Evolutionary conservation across 2,329 filamentous ascomycete genomes (phyloP).

Genomic region (Mycosphaerella sp.): DNA sequence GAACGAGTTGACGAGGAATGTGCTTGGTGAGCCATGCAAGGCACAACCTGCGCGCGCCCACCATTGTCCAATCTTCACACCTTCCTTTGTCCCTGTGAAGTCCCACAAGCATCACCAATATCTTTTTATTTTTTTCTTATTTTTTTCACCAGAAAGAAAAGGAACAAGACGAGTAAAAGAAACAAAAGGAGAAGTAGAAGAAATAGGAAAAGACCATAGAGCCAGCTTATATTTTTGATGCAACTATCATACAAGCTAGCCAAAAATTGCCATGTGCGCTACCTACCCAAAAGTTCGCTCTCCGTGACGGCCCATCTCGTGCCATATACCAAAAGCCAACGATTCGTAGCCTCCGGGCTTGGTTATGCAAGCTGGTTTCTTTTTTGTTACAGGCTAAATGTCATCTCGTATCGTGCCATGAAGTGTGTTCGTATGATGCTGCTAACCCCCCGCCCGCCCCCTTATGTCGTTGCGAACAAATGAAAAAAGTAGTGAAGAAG

Average conservation of each 20-base stretch:
- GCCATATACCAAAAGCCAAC: conserved; percentile 3
- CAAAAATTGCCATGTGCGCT: conserved; percentile 1
- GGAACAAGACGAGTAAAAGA: not conserved
- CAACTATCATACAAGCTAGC: conserved; percentile 14
- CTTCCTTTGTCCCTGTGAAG: not conserved
- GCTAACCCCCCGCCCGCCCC: not conserved
- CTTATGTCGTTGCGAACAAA: conserved; percentile 14
- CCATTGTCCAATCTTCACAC: not conserved
- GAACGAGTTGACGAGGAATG: not conserved
- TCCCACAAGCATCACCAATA: not conserved
- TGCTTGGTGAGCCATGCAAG: not conserved
- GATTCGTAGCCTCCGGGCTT: not conserved
- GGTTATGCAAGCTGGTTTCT: conserved; percentile 14
- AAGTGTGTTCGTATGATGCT: conserved; percentile 13
- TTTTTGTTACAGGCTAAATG: conserved; percentile 15
- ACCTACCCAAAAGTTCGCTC: conserved; percentile 3
- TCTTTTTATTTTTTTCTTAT: no score
- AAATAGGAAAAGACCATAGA: not conserved
- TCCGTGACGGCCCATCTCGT: conserved; percentile 3
- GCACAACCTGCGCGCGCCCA: not conserved
- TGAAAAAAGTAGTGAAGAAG: not conserved
- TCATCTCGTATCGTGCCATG: conserved; percentile 16
- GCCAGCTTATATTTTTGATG: conserved; percentile 8
- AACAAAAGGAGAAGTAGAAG: not conserved
- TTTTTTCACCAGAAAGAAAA: no score